These are phyloP conservation scores for Boletus edulis DNA, from an alignment of 768 basidiomycete genomes.

Conservation along the genomic window DNA sequence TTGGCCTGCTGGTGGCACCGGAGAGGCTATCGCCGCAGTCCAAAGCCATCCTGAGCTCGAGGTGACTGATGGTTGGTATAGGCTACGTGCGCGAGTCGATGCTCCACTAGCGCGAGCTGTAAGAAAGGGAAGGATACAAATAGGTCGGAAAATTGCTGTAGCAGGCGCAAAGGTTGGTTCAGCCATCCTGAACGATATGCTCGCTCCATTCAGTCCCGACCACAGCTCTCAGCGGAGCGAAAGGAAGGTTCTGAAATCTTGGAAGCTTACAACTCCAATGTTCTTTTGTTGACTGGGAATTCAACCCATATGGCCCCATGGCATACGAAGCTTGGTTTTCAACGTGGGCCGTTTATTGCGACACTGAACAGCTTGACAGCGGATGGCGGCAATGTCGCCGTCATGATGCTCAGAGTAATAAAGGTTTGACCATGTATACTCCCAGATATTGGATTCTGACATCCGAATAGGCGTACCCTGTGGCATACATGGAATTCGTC, in stretches of 20 bases:
- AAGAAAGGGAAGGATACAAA: conserved; percentile 57
- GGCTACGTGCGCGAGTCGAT: conserved; percentile 76
- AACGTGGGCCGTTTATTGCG: conserved; percentile 60
- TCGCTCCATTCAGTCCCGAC: not conserved
- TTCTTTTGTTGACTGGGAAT: conserved; percentile 75
- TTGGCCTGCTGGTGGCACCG: conserved; percentile 43
- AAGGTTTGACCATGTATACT: conserved; percentile 43
- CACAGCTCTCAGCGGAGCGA: conserved; percentile 62
- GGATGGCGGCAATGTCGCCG: conserved; percentile 77
- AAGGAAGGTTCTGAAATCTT: conserved; percentile 83
- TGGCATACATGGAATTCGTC: conserved; percentile 76
- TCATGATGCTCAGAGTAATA: conserved; percentile 70
- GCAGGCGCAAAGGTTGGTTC: conserved; percentile 72
- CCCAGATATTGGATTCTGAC: not conserved
- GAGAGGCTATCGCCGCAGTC: conserved; percentile 37
- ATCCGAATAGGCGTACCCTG: conserved; percentile 53
- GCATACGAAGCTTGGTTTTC: conserved; percentile 87
- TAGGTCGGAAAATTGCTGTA: conserved; percentile 83
- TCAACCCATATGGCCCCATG: conserved; percentile 84
- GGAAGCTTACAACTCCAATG: conserved; percentile 69
- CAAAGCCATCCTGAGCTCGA: conserved; percentile 65
- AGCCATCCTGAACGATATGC: not conserved
- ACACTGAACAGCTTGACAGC: conserved; percentile 75
- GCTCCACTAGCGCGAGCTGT: conserved; percentile 68
- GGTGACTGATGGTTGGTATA: conserved; percentile 98